Evolutionary conservation across 2,329 filamentous ascomycete genomes (phyloP).

Genomic region (Grosmannia huntii): DNA sequence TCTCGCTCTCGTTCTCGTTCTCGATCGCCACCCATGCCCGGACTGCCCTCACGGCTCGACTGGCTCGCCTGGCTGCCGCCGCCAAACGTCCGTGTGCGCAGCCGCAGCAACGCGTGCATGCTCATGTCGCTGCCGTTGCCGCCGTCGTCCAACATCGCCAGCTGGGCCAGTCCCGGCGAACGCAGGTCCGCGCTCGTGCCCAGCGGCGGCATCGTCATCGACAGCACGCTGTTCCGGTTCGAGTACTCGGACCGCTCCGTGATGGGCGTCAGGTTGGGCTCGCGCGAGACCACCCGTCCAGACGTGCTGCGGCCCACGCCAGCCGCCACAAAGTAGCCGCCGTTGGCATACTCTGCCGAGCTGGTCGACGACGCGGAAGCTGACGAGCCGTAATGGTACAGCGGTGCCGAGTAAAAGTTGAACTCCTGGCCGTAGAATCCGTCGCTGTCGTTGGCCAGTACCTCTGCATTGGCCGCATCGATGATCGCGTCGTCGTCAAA

Average conservation of each 20-base stretch:
- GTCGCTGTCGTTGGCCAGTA: slow-evolving; percentile 80
- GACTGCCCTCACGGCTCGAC: slow-evolving; percentile 39
- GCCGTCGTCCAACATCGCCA: slow-evolving; percentile 52
- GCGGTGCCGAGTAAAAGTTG: slow-evolving; percentile 68
- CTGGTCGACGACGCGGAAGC: slow-evolving; percentile 19
- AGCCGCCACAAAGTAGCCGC: slow-evolving; percentile 78
- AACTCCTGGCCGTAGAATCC: slow-evolving; percentile 96
- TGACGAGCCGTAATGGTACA: slow-evolving; percentile 24
- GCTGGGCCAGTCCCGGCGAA: slow-evolving; percentile 64
- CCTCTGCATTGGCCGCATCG: slow-evolving; percentile 88
- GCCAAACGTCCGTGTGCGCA: slow-evolving; percentile 68
- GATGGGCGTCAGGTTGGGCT: slow-evolving; percentile 90
- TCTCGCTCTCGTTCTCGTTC: background rate
- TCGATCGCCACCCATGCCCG: slow-evolving; percentile 12
- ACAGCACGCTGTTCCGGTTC: slow-evolving; percentile 83
- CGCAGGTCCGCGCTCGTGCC: slow-evolving; percentile 33
- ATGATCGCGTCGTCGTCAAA: slow-evolving; percentile 84
- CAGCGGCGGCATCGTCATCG: slow-evolving; percentile 42
- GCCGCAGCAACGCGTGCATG: slow-evolving; percentile 55
- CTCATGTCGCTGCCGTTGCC: slow-evolving; percentile 50
- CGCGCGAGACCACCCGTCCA: slow-evolving; percentile 60
- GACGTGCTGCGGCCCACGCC: slow-evolving; percentile 58
- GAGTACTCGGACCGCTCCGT: slow-evolving; percentile 94
- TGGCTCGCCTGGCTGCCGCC: slow-evolving; percentile 59
- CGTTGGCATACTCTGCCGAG: slow-evolving; percentile 54